Conservation (phyloP, 495 filamentous ascomycete species). For the Xanthoparmelia taractica region DNA sequence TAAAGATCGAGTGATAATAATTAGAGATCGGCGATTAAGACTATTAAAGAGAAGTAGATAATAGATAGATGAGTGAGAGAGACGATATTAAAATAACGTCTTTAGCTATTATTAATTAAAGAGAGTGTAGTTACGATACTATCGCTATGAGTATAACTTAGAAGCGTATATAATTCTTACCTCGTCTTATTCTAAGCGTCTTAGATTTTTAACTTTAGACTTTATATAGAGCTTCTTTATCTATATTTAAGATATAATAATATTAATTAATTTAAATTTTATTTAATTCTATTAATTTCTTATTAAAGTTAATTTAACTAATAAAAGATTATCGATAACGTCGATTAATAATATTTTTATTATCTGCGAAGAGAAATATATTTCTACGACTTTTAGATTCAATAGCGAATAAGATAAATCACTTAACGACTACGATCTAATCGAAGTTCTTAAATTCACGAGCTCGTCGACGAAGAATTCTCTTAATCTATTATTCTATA, state of each 20-base stretch:
- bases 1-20: too few relatives aligned
- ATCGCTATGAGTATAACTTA: too few relatives aligned
- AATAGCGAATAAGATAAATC: neutral
- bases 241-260: neutral
- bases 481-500: neutral
- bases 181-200: too few relatives aligned
- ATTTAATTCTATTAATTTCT: neutral
- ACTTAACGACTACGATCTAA: neutral
- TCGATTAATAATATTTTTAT: neutral
- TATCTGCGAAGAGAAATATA: neutral
- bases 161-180: too few relatives aligned
- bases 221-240: neutral
- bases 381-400: neutral
- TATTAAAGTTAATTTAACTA: too few relatives aligned
- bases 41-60: too few relatives aligned
- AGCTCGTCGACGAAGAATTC: neutral
- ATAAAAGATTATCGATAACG: neutral
- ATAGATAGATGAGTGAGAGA: too few relatives aligned
- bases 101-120: too few relatives aligned
- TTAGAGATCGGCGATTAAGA: too few relatives aligned
- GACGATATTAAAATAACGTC: too few relatives aligned
- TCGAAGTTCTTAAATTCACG: neutral
- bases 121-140: too few relatives aligned
- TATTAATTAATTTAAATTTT: neutral
- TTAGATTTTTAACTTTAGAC: too few relatives aligned